These are phyloP conservation scores for Neurospora sp. DNA, from an alignment of 495 filamentous ascomycete species.

Conservation along the genomic window DNA sequence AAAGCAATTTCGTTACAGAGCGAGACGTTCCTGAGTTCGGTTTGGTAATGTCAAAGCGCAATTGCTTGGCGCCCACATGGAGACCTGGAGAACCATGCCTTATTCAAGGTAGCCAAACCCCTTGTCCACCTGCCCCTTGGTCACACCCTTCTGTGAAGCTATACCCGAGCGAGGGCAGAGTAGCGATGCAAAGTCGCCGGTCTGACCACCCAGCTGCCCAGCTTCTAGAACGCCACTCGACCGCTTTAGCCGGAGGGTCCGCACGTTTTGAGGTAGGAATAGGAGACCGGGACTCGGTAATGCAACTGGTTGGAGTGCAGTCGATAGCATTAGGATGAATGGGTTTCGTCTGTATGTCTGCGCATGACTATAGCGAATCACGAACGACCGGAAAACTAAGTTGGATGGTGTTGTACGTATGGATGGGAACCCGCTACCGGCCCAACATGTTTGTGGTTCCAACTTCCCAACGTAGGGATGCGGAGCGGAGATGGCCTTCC, in stretches of 20 bases:
- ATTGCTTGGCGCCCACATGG: background rate
- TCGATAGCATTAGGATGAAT: background rate
- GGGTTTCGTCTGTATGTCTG: background rate
- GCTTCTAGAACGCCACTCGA: background rate
- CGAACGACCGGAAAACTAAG: background rate
- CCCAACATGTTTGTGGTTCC: background rate
- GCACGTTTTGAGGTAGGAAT: background rate
- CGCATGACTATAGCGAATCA: background rate
- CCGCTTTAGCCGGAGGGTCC: background rate
- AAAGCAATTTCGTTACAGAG: background rate
- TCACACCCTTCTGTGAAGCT: background rate
- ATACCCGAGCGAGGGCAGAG: background rate
- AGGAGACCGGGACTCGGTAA: background rate
- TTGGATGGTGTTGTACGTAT: background rate
- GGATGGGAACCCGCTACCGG: background rate
- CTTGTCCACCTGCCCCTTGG: background rate
- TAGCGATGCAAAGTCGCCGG: background rate
- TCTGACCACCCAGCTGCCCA: background rate
- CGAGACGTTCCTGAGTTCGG: background rate
- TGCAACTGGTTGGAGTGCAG: background rate
- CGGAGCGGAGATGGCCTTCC: background rate
- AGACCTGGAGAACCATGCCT: background rate
- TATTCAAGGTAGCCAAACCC: background rate
- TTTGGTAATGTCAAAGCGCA: background rate
- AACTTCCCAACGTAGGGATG: background rate